Conservation (phyloP, 2,329 filamentous ascomycete genomes). For the Fusarium sp. region DNA sequence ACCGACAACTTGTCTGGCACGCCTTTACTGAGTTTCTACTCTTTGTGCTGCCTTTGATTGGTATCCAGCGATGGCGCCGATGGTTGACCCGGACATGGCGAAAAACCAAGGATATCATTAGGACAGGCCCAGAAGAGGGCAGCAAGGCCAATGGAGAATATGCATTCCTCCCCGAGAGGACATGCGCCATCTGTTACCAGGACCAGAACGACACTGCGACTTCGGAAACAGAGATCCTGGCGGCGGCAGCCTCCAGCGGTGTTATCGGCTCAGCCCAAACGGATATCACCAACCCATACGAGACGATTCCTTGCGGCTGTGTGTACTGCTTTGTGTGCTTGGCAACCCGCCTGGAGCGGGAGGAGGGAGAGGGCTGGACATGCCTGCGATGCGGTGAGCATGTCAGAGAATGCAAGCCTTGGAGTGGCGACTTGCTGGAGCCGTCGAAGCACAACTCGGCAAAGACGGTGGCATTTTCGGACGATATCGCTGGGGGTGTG, state of each 20-base stretch:
- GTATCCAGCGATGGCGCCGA: conserved; percentile 90
- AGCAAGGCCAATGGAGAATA: conserved; percentile 77
- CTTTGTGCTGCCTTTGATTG: conserved; percentile 95
- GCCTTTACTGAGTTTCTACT: conserved; percentile 99
- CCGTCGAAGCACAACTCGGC: conserved; percentile 57
- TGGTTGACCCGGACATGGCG: conserved; percentile 92
- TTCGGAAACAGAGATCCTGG: conserved; percentile 81
- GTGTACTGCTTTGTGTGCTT: conserved; percentile 97
- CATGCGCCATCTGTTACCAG: conserved; percentile 96
- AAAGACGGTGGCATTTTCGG: conserved; percentile 73
- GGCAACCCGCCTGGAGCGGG: conserved; percentile 88
- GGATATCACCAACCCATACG: conserved; percentile 96
- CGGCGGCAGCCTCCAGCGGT: conserved; percentile 76
- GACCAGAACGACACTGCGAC: conserved; percentile 83
- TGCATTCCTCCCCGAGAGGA: conserved; percentile 88
- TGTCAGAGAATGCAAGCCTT: conserved; percentile 88
- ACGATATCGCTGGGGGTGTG: conserved; percentile 59
- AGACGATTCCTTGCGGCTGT: conserved; percentile 88
- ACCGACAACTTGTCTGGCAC: conserved; percentile 98
- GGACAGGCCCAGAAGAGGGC: conserved; percentile 59
- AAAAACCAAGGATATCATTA: conserved; percentile 76
- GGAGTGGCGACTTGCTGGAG: conserved; percentile 89
- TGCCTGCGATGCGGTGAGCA: conserved; percentile 89
- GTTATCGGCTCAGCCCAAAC: conserved; percentile 90
- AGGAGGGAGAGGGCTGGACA: conserved; percentile 94